Conservation (phyloP, 106 monocot genomes). For the Dioscorea alata region DNA sequence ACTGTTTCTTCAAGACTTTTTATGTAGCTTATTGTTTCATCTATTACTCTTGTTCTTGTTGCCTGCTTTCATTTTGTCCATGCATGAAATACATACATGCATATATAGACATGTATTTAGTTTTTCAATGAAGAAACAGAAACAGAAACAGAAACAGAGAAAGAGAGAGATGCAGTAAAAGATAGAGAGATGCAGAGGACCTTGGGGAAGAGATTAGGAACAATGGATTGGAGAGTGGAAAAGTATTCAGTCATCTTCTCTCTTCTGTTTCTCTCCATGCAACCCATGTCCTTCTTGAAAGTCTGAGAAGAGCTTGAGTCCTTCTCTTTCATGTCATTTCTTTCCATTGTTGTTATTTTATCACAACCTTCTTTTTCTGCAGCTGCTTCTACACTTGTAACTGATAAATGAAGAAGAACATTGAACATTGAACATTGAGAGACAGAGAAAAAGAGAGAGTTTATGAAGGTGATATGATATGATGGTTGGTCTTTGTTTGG, state of each 20-base stretch:
- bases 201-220: slow-evolving; percentile 54
- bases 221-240: slow-evolving; percentile 32
- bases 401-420: no score
- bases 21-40: slow-evolving; percentile 45
- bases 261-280: slow-evolving; percentile 35
- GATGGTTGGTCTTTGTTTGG: neutral
- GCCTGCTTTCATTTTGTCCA: slow-evolving; percentile 19
- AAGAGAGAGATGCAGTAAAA: no score
- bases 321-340: neutral
- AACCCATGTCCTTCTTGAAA: neutral
- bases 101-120: neutral
- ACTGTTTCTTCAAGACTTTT: slow-evolving; percentile 27
- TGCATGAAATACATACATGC: neutral
- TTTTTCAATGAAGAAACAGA: no score
- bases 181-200: no score
- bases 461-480: neutral
- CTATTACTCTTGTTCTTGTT: slow-evolving; percentile 36
- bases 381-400: neutral
- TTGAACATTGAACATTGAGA: no score
- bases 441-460: no score
- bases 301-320: neutral
- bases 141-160: neutral
- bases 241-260: slow-evolving; percentile 46
- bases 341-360: neutral
- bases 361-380: neutral